Conservation (phyloP, 1,284 basidiomycete species). For the Trametes pubescens region DNA sequence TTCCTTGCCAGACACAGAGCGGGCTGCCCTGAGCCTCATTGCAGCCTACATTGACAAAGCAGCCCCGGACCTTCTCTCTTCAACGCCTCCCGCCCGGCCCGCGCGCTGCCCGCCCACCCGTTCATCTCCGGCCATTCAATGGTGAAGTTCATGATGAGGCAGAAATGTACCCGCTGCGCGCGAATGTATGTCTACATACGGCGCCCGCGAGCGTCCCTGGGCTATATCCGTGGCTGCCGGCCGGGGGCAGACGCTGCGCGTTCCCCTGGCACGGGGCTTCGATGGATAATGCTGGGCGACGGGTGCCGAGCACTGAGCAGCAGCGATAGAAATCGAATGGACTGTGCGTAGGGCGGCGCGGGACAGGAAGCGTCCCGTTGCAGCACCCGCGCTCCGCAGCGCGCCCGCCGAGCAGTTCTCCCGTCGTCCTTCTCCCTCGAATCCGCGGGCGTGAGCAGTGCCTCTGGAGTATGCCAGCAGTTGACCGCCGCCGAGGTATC, state of each 20-base stretch:
- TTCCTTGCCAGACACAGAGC: background rate
- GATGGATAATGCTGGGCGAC: background rate
- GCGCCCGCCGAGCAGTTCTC: background rate
- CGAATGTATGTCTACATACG: background rate
- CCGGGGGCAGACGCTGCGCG: background rate
- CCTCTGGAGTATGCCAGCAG: background rate
- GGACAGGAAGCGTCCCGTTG: too few relatives aligned
- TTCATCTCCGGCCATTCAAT: slow-evolving; percentile 11
- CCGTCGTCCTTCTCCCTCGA: background rate
- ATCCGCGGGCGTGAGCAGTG: background rate
- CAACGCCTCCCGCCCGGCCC: slow-evolving; percentile 12
- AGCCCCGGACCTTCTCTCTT: background rate
- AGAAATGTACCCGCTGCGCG: background rate
- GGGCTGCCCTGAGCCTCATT: background rate
- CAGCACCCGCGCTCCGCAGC: background rate
- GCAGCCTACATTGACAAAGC: slow-evolving; percentile 4
- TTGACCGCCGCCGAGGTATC: too few relatives aligned
- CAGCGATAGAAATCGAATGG: background rate
- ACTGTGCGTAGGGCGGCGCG: background rate
- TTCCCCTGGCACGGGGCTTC: slow-evolving; percentile 8
- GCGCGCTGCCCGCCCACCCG: background rate
- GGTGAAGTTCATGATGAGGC: background rate
- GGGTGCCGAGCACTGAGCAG: background rate
- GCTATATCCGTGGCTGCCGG: slow-evolving; percentile 8
- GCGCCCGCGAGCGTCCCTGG: slow-evolving; percentile 8